Conservation (phyloP, 805 yeast species). For the Candida anglica region DNA sequence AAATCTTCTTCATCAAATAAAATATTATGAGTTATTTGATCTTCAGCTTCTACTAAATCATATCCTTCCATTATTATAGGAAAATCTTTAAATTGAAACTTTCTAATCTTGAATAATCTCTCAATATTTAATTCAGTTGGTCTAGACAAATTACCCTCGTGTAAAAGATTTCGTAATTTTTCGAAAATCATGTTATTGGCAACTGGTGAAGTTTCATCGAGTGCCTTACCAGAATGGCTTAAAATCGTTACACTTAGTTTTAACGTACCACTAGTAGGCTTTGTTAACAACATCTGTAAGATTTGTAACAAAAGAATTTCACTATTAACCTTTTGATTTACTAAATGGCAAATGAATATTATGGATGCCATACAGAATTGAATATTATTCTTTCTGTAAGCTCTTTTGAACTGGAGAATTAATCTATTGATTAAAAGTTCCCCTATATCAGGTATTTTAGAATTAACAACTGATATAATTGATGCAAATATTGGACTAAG, state of each 20-base stretch:
- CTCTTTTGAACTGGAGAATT: conserved; percentile 54
- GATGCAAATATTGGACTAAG: conserved; percentile 55
- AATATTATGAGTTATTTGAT: conserved; percentile 48
- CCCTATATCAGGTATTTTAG: conserved; percentile 69
- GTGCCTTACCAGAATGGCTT: conserved; percentile 46
- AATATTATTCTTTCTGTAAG: conserved; percentile 46
- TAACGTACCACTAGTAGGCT: conserved; percentile 52
- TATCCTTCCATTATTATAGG: conserved; percentile 42
- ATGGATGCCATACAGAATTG: conserved; percentile 36
- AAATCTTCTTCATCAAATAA: conserved; percentile 48
- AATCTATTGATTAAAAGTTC: conserved; percentile 50
- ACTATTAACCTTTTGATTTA: conserved; percentile 52
- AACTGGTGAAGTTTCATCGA: conserved; percentile 38
- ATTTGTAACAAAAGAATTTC: conserved; percentile 31
- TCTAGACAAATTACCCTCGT: conserved; percentile 42
- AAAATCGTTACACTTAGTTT: conserved; percentile 51
- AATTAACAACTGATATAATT: conserved; percentile 55
- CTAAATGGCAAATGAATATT: conserved; percentile 55
- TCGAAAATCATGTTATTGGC: conserved; percentile 55
- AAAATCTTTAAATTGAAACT: conserved; percentile 34
- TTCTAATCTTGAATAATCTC: conserved; percentile 47
- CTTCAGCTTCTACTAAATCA: conserved; percentile 64
- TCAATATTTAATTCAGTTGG: conserved; percentile 47
- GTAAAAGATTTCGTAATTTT: conserved; percentile 55
- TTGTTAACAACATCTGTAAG: conserved; percentile 29